These are phyloP conservation scores for Saccharum hybrid DNA, from an alignment of 202 grass and related monocot species.

Conservation along the genomic window DNA sequence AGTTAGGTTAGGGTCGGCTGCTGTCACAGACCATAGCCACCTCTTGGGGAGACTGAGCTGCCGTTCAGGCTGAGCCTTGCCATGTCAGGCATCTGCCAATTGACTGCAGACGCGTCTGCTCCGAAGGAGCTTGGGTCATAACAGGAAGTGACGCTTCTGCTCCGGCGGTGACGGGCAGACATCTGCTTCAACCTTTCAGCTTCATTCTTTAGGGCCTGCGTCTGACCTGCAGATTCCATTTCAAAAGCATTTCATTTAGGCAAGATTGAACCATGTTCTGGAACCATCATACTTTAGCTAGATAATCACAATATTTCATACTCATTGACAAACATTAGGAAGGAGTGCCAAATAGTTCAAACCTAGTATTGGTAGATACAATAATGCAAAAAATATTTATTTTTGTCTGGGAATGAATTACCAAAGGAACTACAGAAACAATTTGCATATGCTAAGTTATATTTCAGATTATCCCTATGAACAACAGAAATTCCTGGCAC, in stretches of 20 bases:
- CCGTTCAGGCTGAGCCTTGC: conserved; percentile 70
- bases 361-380: not conserved
- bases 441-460: not conserved
- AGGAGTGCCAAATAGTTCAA: not conserved
- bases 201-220: conserved; percentile 81
- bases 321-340: conserved; percentile 7
- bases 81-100: conserved; percentile 86
- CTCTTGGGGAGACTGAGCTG: conserved; percentile 40
- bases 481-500: conserved; percentile 1
- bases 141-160: conserved; percentile 77
- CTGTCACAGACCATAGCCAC: conserved; percentile 47
- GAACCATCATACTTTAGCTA: not conserved
- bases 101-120: conserved; percentile 38
- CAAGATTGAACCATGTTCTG: not conserved
- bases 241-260: conserved; percentile 18
- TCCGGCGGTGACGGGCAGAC: conserved; percentile 65
- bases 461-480: conserved; percentile 19
- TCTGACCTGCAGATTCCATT: conserved; percentile 60
- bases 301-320: not conserved
- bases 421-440: not conserved
- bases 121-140: conserved; percentile 36
- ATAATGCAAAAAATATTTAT: not conserved
- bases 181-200: conserved; percentile 76
- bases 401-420: not conserved
- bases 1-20: conserved; percentile 13